Evolutionary conservation across 108 stramenopile species (phyloP).

Genomic region (Nannochloropsis salina): DNA sequence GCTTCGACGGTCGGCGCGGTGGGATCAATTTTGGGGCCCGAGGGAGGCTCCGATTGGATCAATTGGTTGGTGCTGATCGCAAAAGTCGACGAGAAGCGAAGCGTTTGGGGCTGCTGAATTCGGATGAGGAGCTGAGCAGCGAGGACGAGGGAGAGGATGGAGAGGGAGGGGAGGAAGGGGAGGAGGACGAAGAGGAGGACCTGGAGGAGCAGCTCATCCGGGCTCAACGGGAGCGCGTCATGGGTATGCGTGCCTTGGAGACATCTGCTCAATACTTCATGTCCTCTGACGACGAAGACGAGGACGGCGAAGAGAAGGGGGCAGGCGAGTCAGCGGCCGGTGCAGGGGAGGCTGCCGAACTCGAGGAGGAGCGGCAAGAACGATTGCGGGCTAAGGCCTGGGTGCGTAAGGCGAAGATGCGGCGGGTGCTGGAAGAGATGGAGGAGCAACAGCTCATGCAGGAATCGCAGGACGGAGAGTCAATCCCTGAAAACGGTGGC

Average conservation of each 20-base stretch:
- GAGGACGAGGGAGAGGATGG: slow-evolving; percentile 36
- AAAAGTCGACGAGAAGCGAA: slow-evolving; percentile 44
- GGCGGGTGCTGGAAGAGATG: slow-evolving; percentile 49
- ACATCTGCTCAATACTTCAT: background rate
- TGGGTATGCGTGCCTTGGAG: background rate
- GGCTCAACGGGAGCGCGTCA: background rate
- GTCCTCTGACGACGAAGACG: slow-evolving; percentile 31
- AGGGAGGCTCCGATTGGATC: slow-evolving; percentile 41
- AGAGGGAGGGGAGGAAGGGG: slow-evolving; percentile 18
- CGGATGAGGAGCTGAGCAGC: slow-evolving; percentile 44
- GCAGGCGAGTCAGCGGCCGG: background rate
- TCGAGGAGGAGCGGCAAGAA: slow-evolving; percentile 38
- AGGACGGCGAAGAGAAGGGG: slow-evolving; percentile 23
- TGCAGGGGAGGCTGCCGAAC: slow-evolving; percentile 23
- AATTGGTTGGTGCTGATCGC: slow-evolving; percentile 42
- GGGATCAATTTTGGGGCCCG: slow-evolving; percentile 28
- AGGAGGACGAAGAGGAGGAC: slow-evolving; percentile 38
- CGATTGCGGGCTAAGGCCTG: slow-evolving; percentile 32
- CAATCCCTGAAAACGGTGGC: slow-evolving; percentile 26
- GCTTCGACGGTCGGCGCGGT: slow-evolving; percentile 39
- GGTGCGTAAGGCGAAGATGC: slow-evolving; percentile 42
- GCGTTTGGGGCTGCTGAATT: slow-evolving; percentile 48
- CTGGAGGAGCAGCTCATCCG: slow-evolving; percentile 40
- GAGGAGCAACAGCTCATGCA: slow-evolving; percentile 27
- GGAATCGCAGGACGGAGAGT: slow-evolving; percentile 24